Conservation (phyloP, 1,284 basidiomycete genomes). For the Sphagnurus paluster region DNA sequence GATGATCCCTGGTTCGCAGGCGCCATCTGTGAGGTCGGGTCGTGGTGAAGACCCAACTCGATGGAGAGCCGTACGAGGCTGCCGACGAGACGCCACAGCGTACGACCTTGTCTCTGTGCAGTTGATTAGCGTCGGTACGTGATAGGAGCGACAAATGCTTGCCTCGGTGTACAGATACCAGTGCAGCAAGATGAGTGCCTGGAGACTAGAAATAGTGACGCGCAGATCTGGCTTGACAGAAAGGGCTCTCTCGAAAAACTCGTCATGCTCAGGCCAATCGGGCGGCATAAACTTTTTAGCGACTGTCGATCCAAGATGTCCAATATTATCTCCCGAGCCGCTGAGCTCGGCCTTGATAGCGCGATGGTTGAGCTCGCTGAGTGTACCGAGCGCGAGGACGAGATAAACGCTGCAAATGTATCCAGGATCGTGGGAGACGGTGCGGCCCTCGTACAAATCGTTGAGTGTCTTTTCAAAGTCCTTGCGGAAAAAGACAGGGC, state of each 20-base stretch:
- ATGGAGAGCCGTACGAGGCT: constrained; percentile 76
- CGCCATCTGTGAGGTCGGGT: constrained; percentile 66
- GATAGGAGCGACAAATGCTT: constrained; percentile 18
- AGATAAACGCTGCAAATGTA: constrained; percentile 76
- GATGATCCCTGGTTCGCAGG: constrained; percentile 31
- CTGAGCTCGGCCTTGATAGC: constrained; percentile 47
- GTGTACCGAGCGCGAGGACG: constrained; percentile 74
- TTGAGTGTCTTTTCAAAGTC: constrained; percentile 65
- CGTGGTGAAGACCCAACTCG: constrained; percentile 81
- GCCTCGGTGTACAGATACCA: constrained; percentile 89
- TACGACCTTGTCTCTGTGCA: constrained; percentile 74
- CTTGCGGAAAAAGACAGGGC: constrained; percentile 66
- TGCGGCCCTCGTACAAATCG: constrained; percentile 60
- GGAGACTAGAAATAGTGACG: constrained; percentile 76
- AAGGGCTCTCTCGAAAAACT: constrained; percentile 77
- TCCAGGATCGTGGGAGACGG: constrained; percentile 62
- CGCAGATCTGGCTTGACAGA: constrained; percentile 76
- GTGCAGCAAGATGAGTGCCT: constrained; percentile 77
- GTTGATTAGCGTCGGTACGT: constrained; percentile 13
- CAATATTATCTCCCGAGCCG: constrained; percentile 30
- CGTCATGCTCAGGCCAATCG: constrained; percentile 78
- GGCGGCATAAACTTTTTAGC: constrained; percentile 63
- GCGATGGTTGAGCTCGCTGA: constrained; percentile 75
- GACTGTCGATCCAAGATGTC: constrained; percentile 31
- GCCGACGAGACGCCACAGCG: constrained; percentile 81